Evolutionary conservation across 108 stramenopile genomes (phyloP), one percentile per base, ranked within the genome.

Genomic region (Epithemia pelagica): DNA sequence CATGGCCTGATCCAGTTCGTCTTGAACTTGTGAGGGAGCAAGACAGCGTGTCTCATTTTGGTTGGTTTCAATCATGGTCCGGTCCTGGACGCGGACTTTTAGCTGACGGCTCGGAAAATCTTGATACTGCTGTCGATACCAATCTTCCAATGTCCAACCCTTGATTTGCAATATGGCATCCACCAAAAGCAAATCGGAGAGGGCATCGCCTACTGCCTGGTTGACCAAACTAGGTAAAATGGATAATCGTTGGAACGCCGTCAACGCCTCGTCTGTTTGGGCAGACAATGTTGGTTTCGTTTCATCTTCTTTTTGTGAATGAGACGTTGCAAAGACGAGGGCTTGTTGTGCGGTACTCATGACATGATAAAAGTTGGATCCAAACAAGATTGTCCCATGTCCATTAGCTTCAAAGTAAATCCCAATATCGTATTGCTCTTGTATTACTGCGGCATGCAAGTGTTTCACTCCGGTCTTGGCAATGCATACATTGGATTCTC

Each of bases 341-440:
- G 32, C 59, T 52, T 32, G 61, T 22, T 74, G 73, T 18, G 78
- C 80, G 20, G 55, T 32, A 55, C 67, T 74, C 24, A 78, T 61
- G 23, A 80, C 71, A 23, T 72, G 65, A 59, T 82, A 75, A 31
- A 89, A 82, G 37, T 70, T 64, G 22, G 73, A 73, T 5, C 76
- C 78, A 82, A 99, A 97, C 22, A 98, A 72, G 26, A 99, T 96
- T 0, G 97, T 99, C 7, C 99, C 99, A 71, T 99, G 99, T 2
- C 99, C 99, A 78, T 99, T 99, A 53, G 99, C 92, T 78, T 99
- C 99, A 76, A 98, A 99, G 87, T 99, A 99, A 21, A 98, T 90
- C 24, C 99, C 99, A 23, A 99, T 82, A 76, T 98, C 99, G 81
- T 94, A 98, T 31, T 85, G 62, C 30, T 86, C 70, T 60, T 85